Evolutionary conservation across 208 protist genomes (phyloP), one percentile per base, ranked within the genome.

Genomic region (Acanthamoeba castellanii): DNA sequence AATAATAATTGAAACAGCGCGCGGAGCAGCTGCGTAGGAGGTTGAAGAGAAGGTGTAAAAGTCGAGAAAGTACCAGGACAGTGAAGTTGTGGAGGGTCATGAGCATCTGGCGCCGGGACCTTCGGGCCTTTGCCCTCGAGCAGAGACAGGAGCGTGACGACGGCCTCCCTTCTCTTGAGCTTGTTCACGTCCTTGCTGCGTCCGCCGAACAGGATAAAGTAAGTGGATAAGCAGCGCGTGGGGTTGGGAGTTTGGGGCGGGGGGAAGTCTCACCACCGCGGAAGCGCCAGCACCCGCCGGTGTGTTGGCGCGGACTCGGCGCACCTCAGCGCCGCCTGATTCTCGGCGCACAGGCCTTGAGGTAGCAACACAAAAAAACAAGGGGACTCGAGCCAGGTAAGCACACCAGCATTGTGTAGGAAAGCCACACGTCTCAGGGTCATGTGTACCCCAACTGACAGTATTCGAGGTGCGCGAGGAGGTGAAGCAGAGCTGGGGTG

Each of bases 401-500:
- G 42, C 42, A 2, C 42, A 11, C 13, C 4, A 61, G 11, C 16
- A n/a, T n/a, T n/a, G n/a, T n/a, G n/a, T n/a, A n/a, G n/a, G n/a
- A n/a, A n/a, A n/a, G 55, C 55, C 55, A 2, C 55, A 61, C 57
- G 57, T 11, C 3, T 7, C 11, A 4, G 3, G 57, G 22, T 1
- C 1, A 1, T 18, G 11, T 8, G 27, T 88, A 88, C 78, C 85
- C n/a, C n/a, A n/a, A n/a, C 34, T 94, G 89, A 34, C 61, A 74
- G 47, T 82, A 94, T 37, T 94, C 89, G n/a, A n/a, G 18, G 64
- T 82, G 27, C 82, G 89, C 9, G n/a, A n/a, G n/a, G 89, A 82
- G n/a, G 25, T 81, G 66, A 94, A n/a, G n/a, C n/a, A 94, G 42
- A 94, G 64, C 68, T 94, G 89, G 18, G n/a, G n/a, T n/a, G 27